Conservation (phyloP, 2,329 filamentous ascomycete species). For the Herpotrichia juniperi region DNA sequence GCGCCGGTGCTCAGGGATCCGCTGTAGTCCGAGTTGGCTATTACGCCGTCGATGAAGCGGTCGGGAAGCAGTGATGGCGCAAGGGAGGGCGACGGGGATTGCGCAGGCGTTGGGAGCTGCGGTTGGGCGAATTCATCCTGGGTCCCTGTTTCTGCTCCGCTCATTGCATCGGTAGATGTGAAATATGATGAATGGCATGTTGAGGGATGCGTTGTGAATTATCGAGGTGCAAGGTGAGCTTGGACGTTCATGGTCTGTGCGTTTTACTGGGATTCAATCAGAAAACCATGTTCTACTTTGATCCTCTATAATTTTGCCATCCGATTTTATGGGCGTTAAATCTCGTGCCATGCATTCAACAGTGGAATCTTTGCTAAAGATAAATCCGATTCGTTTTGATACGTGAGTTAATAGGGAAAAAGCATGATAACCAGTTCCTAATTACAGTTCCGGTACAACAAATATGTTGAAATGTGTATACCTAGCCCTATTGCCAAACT, state of each 20-base stretch:
- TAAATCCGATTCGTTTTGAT: too few species aligned
- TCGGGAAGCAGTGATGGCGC: neutral
- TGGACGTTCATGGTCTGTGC: neutral
- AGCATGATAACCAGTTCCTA: too few species aligned
- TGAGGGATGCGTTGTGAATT: neutral
- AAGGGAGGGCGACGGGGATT: constrained; percentile 6
- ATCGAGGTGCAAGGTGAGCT: neutral
- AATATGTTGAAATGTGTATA: too few species aligned
- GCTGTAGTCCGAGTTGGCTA: neutral
- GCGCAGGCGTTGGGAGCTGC: constrained; percentile 24
- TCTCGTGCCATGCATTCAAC: too few species aligned
- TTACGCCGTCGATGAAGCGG: neutral
- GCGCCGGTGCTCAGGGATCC: neutral
- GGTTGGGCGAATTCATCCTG: constrained; percentile 10
- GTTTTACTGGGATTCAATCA: neutral
- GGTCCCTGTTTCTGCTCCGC: constrained; percentile 9
- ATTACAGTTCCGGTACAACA: too few species aligned
- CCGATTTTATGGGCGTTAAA: too few species aligned
- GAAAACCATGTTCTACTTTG: too few species aligned
- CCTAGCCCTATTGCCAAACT: too few species aligned
- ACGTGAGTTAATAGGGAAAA: too few species aligned
- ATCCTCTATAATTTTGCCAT: too few species aligned
- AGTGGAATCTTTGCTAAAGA: too few species aligned
- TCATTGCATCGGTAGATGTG: constrained; percentile 16
- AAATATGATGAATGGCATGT: neutral